A percentile compares a stretch with the other conserved stretches of the same genome.
phyloP scores from a whole-genome alignment of 2,329 filamentous ascomycete species.

The Chaetothyriales sp. region DNA sequence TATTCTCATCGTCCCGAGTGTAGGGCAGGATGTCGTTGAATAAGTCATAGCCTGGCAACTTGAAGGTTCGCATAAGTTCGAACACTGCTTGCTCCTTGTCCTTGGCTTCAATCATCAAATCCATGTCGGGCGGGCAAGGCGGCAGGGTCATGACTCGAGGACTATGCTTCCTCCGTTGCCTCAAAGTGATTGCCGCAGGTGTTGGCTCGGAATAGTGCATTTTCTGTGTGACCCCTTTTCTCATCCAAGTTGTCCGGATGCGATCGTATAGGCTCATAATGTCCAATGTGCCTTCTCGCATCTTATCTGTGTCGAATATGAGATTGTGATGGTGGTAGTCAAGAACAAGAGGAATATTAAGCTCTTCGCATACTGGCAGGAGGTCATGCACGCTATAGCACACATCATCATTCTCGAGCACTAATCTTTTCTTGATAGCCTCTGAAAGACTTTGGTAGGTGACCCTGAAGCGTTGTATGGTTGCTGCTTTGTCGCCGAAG shows the following conservation, averaged over 20 bases:
- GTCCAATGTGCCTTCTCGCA: slow-evolving; percentile 74
- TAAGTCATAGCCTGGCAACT: slow-evolving; percentile 61
- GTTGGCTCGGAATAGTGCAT: slow-evolving; percentile 91
- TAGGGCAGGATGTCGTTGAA: slow-evolving; percentile 69
- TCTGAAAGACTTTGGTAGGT: slow-evolving; percentile 57
- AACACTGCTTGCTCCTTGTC: slow-evolving; percentile 97
- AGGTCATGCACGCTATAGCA: slow-evolving; percentile 86
- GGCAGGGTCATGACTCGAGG: slow-evolving; percentile 66
- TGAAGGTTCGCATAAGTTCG: slow-evolving; percentile 79
- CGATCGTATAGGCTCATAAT: slow-evolving; percentile 61
- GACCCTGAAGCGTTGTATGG: slow-evolving; percentile 60
- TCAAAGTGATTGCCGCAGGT: slow-evolving; percentile 59
- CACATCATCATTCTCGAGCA: slow-evolving; percentile 91
- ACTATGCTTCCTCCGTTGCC: slow-evolving; percentile 73
- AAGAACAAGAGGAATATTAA: slow-evolving; percentile 85
- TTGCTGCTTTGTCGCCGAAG: slow-evolving; percentile 73
- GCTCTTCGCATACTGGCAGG: slow-evolving; percentile 75
- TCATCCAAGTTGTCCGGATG: slow-evolving; percentile 71
- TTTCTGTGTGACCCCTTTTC: slow-evolving; percentile 77
- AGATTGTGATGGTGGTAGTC: slow-evolving; percentile 97
- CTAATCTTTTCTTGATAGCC: slow-evolving; percentile 63
- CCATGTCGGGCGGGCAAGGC: slow-evolving; percentile 70
- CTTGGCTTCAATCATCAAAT: slow-evolving; percentile 98
- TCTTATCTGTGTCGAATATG: slow-evolving; percentile 56
- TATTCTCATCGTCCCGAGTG: slow-evolving; percentile 63